These are phyloP conservation scores for Dictyostelium discoideum DNA, from an alignment of 78 protist genomes.

Conservation along the genomic window DNA sequence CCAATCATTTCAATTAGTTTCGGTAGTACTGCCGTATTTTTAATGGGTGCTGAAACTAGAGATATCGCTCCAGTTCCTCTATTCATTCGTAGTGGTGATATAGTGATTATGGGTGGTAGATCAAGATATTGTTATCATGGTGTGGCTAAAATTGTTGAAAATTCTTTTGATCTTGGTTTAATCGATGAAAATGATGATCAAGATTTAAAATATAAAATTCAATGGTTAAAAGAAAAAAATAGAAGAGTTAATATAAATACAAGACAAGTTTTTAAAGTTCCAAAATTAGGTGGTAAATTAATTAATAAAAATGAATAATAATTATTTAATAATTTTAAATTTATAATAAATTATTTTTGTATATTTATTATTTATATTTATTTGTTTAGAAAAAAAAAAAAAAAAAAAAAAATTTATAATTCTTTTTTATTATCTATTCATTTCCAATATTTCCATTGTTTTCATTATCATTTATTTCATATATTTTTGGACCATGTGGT, in stretches of 20 bases:
- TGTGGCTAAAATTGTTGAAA: conserved; percentile 76
- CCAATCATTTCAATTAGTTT: conserved; percentile 80
- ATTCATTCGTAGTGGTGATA: conserved; percentile 77
- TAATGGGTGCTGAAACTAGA: conserved; percentile 79
- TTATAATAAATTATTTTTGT: neutral
- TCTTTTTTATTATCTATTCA: neutral
- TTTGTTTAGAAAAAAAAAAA: no score
- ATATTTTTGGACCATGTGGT: neutral
- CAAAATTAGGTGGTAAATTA: conserved; percentile 47
- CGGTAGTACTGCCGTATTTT: conserved; percentile 78
- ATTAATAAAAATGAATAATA: neutral
- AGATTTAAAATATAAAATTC: conserved; percentile 31
- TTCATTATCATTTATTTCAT: neutral
- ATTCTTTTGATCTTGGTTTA: conserved; percentile 29
- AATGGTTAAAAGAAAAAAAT: conserved; percentile 74
- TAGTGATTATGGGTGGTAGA: conserved; percentile 83
- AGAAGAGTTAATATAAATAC: conserved; percentile 76
- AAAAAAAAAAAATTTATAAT: no score
- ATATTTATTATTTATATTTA: no score
- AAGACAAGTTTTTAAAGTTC: conserved; percentile 83
- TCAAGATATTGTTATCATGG: conserved; percentile 85
- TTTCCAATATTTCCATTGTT: neutral
- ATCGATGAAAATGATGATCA: neutral
- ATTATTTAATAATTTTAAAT: no score
- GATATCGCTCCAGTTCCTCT: conserved; percentile 77